Percentiles rank a stretch among this genome's conserved stretches.
These are phyloP conservation scores for Fraxinus sp. DNA, from an alignment of 305 asterid species.

Conservation along the genomic window DNA sequence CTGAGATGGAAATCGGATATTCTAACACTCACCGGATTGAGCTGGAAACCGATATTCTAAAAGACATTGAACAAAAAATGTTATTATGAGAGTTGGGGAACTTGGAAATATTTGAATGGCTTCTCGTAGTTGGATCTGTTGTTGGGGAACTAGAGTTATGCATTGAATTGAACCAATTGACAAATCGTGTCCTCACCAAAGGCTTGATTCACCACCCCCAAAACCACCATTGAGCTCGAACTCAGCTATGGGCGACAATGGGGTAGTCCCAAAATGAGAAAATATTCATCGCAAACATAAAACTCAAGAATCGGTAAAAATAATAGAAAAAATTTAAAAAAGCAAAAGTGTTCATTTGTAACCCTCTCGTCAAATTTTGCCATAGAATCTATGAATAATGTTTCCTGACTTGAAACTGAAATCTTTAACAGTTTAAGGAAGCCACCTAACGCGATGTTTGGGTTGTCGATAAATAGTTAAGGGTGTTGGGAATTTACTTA, in stretches of 20 bases:
- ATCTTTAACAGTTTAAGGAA: neutral
- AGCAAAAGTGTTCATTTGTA: neutral
- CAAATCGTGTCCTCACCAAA: conserved; percentile 37
- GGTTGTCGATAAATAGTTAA: neutral
- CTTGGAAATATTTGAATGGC: conserved; percentile 22
- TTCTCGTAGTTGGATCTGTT: conserved; percentile 39
- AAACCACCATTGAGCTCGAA: conserved; percentile 59
- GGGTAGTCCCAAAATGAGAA: conserved; percentile 30
- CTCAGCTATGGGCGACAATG: conserved; percentile 38
- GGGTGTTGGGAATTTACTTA: neutral
- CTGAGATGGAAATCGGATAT: no score
- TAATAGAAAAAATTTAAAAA: no score
- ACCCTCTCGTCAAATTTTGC: neutral
- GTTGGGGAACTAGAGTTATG: conserved; percentile 12
- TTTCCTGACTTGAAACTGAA: neutral
- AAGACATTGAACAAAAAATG: conserved; percentile 23
- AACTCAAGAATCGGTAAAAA: no score
- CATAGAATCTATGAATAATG: neutral
- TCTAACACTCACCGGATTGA: no score
- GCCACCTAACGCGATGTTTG: neutral
- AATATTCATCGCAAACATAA: no score
- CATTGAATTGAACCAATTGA: conserved; percentile 39
- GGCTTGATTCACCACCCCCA: conserved; percentile 62
- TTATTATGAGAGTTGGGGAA: conserved; percentile 24
- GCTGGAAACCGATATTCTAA: no score